These are phyloP conservation scores for Rhipidocladum racemiflorum DNA, from an alignment of 176 grass and related monocot species.

Conservation along the genomic window DNA sequence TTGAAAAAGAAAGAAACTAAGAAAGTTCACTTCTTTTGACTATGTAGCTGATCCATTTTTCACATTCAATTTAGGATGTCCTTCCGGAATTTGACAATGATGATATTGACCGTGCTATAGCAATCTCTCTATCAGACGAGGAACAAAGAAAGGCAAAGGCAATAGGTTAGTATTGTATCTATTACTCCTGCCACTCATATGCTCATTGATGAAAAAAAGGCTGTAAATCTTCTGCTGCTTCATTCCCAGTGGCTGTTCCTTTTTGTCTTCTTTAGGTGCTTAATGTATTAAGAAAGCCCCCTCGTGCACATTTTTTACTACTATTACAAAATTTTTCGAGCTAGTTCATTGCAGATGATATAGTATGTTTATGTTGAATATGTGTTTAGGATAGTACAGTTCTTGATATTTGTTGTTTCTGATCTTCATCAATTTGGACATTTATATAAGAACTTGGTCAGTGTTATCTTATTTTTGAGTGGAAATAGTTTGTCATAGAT, in stretches of 20 bases:
- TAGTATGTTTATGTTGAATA: neutral
- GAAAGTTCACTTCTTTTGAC: neutral
- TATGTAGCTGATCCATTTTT: constrained; percentile 31
- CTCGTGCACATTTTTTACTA: neutral
- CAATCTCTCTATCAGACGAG: constrained; percentile 84
- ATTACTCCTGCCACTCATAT: constrained; percentile 4
- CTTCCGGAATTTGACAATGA: constrained; percentile 68
- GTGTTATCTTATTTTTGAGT: constrained; percentile 2
- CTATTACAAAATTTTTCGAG: neutral
- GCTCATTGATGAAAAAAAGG: neutral
- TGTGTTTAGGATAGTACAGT: neutral
- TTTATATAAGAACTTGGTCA: neutral
- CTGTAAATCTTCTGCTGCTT: neutral
- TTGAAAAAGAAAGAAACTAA: neutral
- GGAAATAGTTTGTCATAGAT: neutral
- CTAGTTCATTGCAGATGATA: neutral
- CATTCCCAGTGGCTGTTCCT: neutral
- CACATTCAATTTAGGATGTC: constrained; percentile 49
- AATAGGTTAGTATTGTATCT: constrained; percentile 55
- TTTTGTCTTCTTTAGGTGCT: constrained; percentile 7
- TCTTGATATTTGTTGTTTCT: constrained; percentile 5
- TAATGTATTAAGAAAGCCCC: neutral
- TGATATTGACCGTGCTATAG: constrained; percentile 91
- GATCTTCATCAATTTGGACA: neutral
- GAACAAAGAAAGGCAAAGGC: constrained; percentile 61